Percentiles rank a stretch among this genome's conserved stretches.
Evolutionary conservation across 2,329 filamentous ascomycete species (phyloP).

Genomic region (Dothistroma pini): DNA sequence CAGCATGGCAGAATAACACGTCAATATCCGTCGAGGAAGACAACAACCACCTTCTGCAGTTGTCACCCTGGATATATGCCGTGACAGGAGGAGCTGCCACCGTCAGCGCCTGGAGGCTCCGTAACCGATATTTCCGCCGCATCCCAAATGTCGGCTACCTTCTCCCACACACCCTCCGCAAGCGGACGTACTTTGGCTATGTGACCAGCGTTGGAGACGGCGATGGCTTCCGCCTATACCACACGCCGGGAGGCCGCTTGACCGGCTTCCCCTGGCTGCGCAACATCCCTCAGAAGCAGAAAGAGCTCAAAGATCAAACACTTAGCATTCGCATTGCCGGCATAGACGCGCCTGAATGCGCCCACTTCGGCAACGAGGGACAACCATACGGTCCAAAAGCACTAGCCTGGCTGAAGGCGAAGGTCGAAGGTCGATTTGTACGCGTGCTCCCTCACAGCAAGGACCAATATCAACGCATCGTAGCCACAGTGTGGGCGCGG

Average conservation of each 20-base stretch:
- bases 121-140: constrained; percentile 71
- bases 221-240: constrained; percentile 90
- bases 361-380: constrained; percentile 84
- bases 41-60: constrained; percentile 38
- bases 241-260: constrained; percentile 85
- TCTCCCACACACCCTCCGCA: constrained; percentile 68
- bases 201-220: constrained; percentile 96
- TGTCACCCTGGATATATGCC: constrained; percentile 29
- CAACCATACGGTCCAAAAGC: constrained; percentile 84
- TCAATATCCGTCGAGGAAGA: constrained; percentile 4
- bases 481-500: constrained; percentile 68
- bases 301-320: constrained; percentile 45
- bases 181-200: constrained; percentile 71
- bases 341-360: constrained; percentile 85
- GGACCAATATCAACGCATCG: constrained; percentile 90
- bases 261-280: constrained; percentile 71
- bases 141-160: constrained; percentile 76
- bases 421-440: constrained; percentile 69
- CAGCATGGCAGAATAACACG: not conserved
- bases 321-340: constrained; percentile 88
- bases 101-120: constrained; percentile 56
- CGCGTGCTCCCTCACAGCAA: constrained; percentile 77
- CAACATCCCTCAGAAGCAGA: constrained; percentile 14
- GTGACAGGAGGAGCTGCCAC: constrained; percentile 47
- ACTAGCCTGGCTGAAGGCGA: constrained; percentile 70